Evolutionary conservation across 75 land plant species (phyloP).

Genomic region (Larix kaempferi): DNA sequence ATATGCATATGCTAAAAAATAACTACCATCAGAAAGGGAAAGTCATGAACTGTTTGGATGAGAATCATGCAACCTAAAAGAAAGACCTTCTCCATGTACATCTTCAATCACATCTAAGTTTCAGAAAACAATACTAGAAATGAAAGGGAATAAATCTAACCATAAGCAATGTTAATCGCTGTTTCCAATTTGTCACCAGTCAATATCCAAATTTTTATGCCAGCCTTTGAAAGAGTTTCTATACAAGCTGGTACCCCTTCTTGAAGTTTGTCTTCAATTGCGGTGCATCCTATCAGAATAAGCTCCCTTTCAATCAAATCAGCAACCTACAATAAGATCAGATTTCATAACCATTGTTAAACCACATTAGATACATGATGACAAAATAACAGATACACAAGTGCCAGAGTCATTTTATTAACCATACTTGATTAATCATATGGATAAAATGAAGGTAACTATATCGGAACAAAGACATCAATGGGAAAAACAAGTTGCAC

Average conservation of each 20-base stretch:
- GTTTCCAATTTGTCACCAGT: constrained; percentile 99
- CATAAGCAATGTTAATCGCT: constrained; percentile 98
- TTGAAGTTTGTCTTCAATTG: constrained; percentile 99
- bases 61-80: neutral
- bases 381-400: neutral
- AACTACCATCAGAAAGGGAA: neutral
- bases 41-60: neutral
- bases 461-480: no score
- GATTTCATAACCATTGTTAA: neutral
- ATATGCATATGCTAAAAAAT: neutral
- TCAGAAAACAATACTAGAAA: neutral
- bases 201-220: constrained; percentile 97
- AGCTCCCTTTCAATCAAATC: constrained; percentile 96
- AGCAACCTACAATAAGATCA: constrained; percentile 66
- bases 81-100: neutral
- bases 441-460: no score
- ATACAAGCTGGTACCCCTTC: constrained; percentile 97
- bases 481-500: no score
- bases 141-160: constrained; percentile 26
- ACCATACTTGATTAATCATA: no score
- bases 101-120: neutral
- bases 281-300: constrained; percentile 88
- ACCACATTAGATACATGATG: neutral
- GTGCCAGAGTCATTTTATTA: no score
- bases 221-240: constrained; percentile 94